Evolutionary conservation across 78 protist genomes (phyloP).

Genomic region (Dictyostelium citrinum): DNA sequence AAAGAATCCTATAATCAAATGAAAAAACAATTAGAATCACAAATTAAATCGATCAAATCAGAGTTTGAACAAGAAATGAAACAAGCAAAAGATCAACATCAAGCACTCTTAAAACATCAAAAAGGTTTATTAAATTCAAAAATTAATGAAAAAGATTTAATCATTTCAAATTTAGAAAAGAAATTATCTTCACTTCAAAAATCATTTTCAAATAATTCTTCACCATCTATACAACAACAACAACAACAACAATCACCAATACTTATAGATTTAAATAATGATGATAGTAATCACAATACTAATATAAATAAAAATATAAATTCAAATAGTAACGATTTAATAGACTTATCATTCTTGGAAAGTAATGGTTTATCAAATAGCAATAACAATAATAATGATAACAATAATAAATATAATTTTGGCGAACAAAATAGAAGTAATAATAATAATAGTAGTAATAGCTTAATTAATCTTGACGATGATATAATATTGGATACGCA

Average conservation of each 20-base stretch:
- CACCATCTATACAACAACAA: neutral
- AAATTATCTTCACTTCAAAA: neutral
- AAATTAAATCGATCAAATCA: neutral
- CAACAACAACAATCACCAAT: neutral
- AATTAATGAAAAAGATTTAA: conserved; percentile 5
- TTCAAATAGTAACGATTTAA: neutral
- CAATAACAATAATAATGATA: neutral
- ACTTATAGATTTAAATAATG: neutral
- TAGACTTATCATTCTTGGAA: conserved; percentile 9
- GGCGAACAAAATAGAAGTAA: neutral
- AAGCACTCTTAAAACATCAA: conserved; percentile 61
- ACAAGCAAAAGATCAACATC: conserved; percentile 55
- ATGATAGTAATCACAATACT: no score
- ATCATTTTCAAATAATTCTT: neutral
- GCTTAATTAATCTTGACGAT: conserved; percentile 7
- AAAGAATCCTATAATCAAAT: neutral
- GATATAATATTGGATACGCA: neutral
- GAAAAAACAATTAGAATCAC: conserved; percentile 1
- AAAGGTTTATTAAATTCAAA: conserved; percentile 42
- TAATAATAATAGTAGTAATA: conserved; percentile 2
- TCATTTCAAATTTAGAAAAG: conserved; percentile 30
- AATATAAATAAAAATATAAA: neutral
- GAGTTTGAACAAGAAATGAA: conserved; percentile 17
- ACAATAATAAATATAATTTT: neutral
- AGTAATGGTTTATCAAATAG: neutral